These are phyloP conservation scores for Backusella luteola DNA, from an alignment of 192 early-diverging fungal species.

Conservation along the genomic window DNA sequence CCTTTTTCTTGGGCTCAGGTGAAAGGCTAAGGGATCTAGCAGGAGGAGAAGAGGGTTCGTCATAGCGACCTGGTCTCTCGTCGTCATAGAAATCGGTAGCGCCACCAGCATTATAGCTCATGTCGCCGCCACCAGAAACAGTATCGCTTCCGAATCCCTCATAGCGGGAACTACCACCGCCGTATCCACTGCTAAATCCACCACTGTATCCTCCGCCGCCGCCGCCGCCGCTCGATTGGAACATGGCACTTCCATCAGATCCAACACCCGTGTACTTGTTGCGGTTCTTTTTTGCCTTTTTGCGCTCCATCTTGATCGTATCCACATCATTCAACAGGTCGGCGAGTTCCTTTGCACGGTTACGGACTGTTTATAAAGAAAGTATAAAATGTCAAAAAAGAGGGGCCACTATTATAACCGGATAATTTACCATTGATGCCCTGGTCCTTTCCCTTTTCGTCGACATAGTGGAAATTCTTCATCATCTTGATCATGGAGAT, in stretches of 20 bases:
- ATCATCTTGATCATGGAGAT: constrained; percentile 88
- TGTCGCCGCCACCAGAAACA: constrained; percentile 28
- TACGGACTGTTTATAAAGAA: constrained; percentile 56
- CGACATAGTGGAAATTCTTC: constrained; percentile 85
- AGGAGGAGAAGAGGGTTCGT: constrained; percentile 24
- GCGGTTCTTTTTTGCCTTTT: constrained; percentile 86
- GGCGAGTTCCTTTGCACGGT: constrained; percentile 86
- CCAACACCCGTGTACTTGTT: constrained; percentile 85
- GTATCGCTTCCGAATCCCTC: constrained; percentile 36
- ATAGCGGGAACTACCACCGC: constrained; percentile 10
- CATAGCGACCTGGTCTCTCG: constrained; percentile 45
- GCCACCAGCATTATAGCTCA: constrained; percentile 19
- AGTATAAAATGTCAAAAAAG: not conserved
- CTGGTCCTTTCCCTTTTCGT: constrained; percentile 96
- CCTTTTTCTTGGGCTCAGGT: constrained; percentile 1
- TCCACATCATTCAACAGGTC: constrained; percentile 81
- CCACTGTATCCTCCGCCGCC: constrained; percentile 35
- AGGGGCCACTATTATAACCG: not conserved
- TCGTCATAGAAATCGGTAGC: constrained; percentile 28
- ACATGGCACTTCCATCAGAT: constrained; percentile 66
- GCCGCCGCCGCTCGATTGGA: constrained; percentile 44
- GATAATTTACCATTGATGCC: constrained; percentile 82
- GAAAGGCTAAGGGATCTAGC: constrained; percentile 7
- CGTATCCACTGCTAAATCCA: not conserved
- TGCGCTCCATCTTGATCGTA: constrained; percentile 79